Base-by-base conservation (phyloP, 345 rosid genomes). In the Geranium rotundifolium region DNA sequence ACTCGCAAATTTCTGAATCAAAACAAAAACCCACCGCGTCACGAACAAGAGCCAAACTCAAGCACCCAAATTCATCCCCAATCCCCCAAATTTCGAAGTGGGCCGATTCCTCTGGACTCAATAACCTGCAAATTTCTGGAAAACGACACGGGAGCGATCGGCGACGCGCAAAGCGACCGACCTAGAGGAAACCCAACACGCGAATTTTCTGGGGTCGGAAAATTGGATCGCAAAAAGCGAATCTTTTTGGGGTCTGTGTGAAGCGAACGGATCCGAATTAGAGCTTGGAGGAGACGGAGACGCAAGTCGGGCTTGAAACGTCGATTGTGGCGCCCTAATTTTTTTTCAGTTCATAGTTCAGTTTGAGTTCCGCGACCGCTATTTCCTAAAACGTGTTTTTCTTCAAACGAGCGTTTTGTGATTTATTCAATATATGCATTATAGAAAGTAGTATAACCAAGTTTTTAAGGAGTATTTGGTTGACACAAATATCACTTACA, bases 221-320 rank as follows among this genome's bases (percentile, higher is more conserved):
- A 9, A 41, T 5, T 41, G 9, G 12, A 12, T 41, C 9, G 50
- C 50, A 34, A 34, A 12, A 13, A 41, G 50, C 10, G 50, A 41
- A 41, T 41, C 50, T 41, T 41, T 41, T 6, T 6, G 14, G 50
- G 50, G 3, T 31, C 7, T 31, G 16, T 31, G 20, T 10, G 39
- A 55, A 16, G 19, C 68, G 41, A 63, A 62, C 63, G 56, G 65
- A 29, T n/a, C 62, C 54, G 67, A 29, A 31, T 2, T 31, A 2
- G 37, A 2, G 37, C 37, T 31, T 31, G 37, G 37, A 31, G 37
- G 37, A 31, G 37, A 31, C 37, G 4, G 37, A 31, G 37, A 31
- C 37, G 37, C 37, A 31, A 31, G 37, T 31, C 37, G 37, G 37
- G 37, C 37, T 31, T 31, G 37, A 31, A 31, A 31, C 37, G 37